Percentiles rank a stretch among this genome's conserved stretches.
Evolutionary conservation across 176 grass and related monocot genomes (phyloP).

Genomic region (Carex pumila): DNA sequence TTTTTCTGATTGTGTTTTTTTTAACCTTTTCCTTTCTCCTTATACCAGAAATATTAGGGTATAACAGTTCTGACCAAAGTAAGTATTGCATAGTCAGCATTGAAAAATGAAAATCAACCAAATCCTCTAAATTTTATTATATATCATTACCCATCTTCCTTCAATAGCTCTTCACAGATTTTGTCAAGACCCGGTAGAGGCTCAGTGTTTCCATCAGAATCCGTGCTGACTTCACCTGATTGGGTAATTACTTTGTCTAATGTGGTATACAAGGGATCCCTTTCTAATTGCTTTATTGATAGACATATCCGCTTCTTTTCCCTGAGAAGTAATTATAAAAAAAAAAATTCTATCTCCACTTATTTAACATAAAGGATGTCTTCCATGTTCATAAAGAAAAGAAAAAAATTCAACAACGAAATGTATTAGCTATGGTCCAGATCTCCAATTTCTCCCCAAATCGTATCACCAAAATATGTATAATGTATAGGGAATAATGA

Average conservation of each 20-base stretch:
- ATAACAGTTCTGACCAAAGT: neutral
- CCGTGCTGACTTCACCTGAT: conserved; percentile 14
- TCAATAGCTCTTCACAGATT: conserved; percentile 83
- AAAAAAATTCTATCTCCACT: neutral
- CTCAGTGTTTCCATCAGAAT: conserved; percentile 48
- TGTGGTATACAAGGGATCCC: conserved; percentile 84
- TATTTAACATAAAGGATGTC: neutral
- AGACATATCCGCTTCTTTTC: conserved; percentile 73
- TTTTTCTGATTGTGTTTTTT: neutral
- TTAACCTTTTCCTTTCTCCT: neutral
- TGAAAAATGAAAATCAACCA: neutral
- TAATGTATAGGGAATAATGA: neutral
- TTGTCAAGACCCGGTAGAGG: conserved; percentile 81
- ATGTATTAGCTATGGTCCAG: neutral
- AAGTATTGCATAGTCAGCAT: neutral
- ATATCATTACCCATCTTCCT: conserved; percentile 72
- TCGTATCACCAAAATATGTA: neutral
- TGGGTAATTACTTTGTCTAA: conserved; percentile 91
- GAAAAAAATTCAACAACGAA: neutral
- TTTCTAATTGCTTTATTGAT: conserved; percentile 88
- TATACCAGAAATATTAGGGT: neutral
- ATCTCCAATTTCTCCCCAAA: neutral
- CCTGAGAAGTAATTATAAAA: conserved; percentile 27
- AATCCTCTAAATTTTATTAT: neutral
- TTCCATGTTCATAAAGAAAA: neutral